A percentile compares a stretch with the other conserved stretches of the same genome.
These are phyloP conservation scores for Claviceps africana DNA, from an alignment of 2,329 filamentous ascomycete genomes.

Conservation along the genomic window DNA sequence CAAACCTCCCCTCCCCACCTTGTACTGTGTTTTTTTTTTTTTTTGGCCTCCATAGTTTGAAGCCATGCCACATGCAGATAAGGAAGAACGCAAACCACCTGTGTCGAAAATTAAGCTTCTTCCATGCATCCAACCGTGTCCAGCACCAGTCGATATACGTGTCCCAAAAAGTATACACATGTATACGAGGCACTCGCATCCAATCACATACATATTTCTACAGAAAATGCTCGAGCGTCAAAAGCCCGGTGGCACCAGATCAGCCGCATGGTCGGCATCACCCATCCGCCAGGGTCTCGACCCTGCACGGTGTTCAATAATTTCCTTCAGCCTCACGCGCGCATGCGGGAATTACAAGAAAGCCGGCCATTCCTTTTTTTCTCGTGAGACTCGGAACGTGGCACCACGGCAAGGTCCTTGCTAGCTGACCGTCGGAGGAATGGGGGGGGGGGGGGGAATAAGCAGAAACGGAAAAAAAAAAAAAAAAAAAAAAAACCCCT, in stretches of 20 bases:
- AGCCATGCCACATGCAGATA: not conserved
- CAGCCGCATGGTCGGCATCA: not conserved
- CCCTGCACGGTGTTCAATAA: slow-evolving; percentile 2
- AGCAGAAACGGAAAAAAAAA: too few species aligned
- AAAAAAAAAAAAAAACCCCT: too few species aligned
- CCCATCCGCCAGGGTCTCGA: not conserved
- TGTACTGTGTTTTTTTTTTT: too few species aligned
- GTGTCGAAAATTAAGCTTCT: not conserved
- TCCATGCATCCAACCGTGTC: not conserved
- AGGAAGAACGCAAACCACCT: not conserved
- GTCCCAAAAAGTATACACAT: too few species aligned
- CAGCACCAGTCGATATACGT: not conserved
- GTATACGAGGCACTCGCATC: too few species aligned
- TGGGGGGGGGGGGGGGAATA: too few species aligned
- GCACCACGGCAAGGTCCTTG: too few species aligned
- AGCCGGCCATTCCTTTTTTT: not conserved
- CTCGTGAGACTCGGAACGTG: not conserved
- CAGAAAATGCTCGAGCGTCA: too few species aligned
- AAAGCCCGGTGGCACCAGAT: not conserved
- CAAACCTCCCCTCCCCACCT: too few species aligned
- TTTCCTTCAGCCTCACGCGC: slow-evolving; percentile 4
- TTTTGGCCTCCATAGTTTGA: too few species aligned
- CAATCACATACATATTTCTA: too few species aligned
- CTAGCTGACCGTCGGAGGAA: not conserved
- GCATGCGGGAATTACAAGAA: not conserved